Percentiles rank a stretch among this genome's conserved stretches.
Conservation (phyloP, 495 filamentous ascomycete genomes). For the Tricharina praecox region DNA sequence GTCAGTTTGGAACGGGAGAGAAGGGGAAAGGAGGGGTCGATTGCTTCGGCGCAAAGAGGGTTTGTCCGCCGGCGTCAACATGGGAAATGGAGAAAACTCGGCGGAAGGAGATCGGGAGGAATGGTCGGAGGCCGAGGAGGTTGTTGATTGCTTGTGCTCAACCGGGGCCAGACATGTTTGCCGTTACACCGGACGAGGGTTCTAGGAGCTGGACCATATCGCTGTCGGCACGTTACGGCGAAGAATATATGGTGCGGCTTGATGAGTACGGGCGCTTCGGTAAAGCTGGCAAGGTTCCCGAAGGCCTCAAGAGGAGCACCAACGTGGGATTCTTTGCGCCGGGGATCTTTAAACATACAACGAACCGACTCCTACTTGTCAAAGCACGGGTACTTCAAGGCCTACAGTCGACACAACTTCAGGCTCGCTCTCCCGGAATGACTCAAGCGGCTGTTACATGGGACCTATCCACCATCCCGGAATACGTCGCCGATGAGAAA, state of each 20-base stretch:
- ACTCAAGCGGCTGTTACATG: slow-evolving; percentile 13
- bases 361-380: slow-evolving; percentile 19
- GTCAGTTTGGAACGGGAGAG: slow-evolving; percentile 16
- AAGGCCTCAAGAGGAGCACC: slow-evolving; percentile 9
- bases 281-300: slow-evolving; percentile 10
- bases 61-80: slow-evolving; percentile 6
- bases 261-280: slow-evolving; percentile 21
- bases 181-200: slow-evolving; percentile 8
- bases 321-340: slow-evolving; percentile 14
- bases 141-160: slow-evolving; percentile 22
- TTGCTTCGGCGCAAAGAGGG: slow-evolving; percentile 18
- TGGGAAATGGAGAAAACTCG: slow-evolving; percentile 12
- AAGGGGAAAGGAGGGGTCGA: slow-evolving; percentile 23
- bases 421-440: neutral
- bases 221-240: slow-evolving; percentile 10
- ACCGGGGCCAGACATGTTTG: slow-evolving; percentile 19
- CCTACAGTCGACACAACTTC: neutral
- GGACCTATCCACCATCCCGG: slow-evolving; percentile 18
- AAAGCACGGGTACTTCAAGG: slow-evolving; percentile 2
- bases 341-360: slow-evolving; percentile 20
- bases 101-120: slow-evolving; percentile 3
- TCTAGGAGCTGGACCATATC: slow-evolving; percentile 8
- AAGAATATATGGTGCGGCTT: slow-evolving; percentile 14
- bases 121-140: no score
- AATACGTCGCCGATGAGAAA: slow-evolving; percentile 16